These are phyloP conservation scores for Pythium rhizo-oryzae DNA, from an alignment of 352 stramenopile species.

Conservation along the genomic window DNA sequence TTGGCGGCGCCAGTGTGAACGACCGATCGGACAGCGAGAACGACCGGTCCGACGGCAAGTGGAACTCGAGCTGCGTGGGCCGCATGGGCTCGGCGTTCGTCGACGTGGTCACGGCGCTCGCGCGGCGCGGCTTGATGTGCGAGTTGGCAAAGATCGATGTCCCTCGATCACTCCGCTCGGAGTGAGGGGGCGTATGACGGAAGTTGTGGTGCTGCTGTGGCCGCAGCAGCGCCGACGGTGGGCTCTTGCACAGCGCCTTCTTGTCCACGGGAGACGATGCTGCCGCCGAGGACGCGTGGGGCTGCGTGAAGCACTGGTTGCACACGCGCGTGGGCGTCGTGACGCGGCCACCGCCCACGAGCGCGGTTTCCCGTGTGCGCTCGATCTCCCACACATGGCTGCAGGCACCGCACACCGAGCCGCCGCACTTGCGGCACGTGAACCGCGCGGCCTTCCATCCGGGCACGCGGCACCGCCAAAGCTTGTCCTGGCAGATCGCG, in stretches of 20 bases:
- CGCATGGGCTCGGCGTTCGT: neutral
- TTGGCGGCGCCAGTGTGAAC: neutral
- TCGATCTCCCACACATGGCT: constrained; percentile 23
- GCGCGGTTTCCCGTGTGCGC: constrained; percentile 10
- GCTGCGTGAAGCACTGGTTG: constrained; percentile 9
- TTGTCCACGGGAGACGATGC: neutral
- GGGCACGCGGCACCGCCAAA: neutral
- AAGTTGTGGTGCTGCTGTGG: neutral
- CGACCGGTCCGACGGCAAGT: neutral
- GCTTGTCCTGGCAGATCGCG: constrained; percentile 5
- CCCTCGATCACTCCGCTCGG: neutral
- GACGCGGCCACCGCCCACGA: constrained; percentile 24
- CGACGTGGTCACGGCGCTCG: neutral
- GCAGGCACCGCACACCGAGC: constrained; percentile 14
- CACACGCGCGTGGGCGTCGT: constrained; percentile 22
- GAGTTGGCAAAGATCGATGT: constrained; percentile 1
- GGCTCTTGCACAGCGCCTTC: neutral
- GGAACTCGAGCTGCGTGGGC: constrained; percentile 24
- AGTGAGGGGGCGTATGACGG: neutral
- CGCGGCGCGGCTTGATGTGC: neutral
- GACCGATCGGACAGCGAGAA: neutral
- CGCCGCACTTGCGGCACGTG: constrained; percentile 23
- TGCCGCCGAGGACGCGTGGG: neutral
- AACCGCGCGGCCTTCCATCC: constrained; percentile 15
- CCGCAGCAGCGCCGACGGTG: neutral